These are phyloP conservation scores for Neurospora sp. DNA, from an alignment of 495 filamentous ascomycete genomes.

Conservation along the genomic window DNA sequence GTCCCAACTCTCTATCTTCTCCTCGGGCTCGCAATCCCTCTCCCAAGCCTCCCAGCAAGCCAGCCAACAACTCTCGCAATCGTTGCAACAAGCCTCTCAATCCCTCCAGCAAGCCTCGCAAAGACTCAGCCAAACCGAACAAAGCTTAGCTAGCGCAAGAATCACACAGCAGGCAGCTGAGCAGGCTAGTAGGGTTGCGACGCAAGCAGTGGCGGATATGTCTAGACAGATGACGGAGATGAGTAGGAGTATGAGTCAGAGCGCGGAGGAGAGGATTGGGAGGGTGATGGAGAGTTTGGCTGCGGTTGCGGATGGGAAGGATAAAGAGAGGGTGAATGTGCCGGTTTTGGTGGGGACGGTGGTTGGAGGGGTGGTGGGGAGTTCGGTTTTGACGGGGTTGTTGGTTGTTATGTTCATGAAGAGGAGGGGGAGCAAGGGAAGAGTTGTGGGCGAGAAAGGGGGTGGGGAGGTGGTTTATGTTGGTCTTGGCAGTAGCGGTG, in stretches of 20 bases:
- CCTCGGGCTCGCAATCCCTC: slow-evolving; percentile 19
- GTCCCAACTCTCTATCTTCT: slow-evolving; percentile 21
- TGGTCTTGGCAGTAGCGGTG: not conserved
- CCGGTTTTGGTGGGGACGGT: not conserved
- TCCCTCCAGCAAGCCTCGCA: slow-evolving; percentile 18
- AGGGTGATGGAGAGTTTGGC: not conserved
- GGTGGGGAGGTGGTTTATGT: not conserved
- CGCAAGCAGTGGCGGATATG: slow-evolving; percentile 11
- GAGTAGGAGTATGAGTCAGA: not conserved
- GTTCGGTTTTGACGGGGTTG: not conserved
- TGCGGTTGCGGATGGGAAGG: not conserved
- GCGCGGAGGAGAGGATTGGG: not conserved
- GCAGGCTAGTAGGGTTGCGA: slow-evolving; percentile 2
- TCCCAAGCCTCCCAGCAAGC: slow-evolving; percentile 29
- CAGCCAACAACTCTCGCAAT: slow-evolving; percentile 28
- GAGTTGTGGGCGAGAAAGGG: not conserved
- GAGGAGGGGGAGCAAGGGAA: not conserved
- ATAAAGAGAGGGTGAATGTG: not conserved
- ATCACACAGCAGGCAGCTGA: slow-evolving; percentile 8
- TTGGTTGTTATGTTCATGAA: not conserved
- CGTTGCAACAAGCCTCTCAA: slow-evolving; percentile 27
- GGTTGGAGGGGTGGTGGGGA: not conserved
- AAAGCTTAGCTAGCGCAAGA: slow-evolving; percentile 10
- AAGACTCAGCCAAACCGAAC: slow-evolving; percentile 17
- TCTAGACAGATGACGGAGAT: not conserved